phyloP scores from a whole-genome alignment of 78 protist species.

The Trichosphaerium sp. region DNA sequence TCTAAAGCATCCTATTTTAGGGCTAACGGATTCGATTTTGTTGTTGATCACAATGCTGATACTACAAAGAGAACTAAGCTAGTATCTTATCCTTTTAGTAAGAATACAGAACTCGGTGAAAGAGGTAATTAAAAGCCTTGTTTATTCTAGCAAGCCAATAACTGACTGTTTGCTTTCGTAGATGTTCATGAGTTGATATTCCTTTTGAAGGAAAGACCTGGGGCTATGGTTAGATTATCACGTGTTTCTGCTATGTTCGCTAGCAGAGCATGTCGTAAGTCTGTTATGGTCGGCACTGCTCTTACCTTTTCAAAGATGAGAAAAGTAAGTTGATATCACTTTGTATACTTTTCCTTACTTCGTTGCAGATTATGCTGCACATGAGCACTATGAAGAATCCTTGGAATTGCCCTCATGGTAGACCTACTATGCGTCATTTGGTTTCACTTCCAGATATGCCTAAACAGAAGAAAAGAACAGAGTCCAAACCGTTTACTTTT shows the following conservation, averaged over 20 bases:
- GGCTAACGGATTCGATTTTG: conserved; percentile 55
- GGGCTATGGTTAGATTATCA: conserved; percentile 22
- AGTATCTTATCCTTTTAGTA: conserved; percentile 31
- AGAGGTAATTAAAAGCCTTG: not conserved
- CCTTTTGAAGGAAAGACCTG: conserved; percentile 31
- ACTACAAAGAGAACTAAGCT: conserved; percentile 26
- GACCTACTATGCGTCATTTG: conserved; percentile 93
- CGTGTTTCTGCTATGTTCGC: conserved; percentile 76
- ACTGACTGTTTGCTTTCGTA: not conserved
- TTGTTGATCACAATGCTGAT: conserved; percentile 24
- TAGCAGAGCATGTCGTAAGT: conserved; percentile 71
- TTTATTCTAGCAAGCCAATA: not conserved
- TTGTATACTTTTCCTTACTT: not conserved
- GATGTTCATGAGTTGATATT: conserved; percentile 58
- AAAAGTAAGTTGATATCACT: not conserved
- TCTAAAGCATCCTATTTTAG: not conserved
- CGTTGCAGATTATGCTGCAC: conserved; percentile 27
- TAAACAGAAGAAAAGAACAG: too few relatives aligned
- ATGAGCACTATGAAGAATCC: conserved; percentile 63
- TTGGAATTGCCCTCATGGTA: conserved; percentile 97
- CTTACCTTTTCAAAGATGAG: conserved; percentile 44
- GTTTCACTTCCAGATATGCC: too few relatives aligned
- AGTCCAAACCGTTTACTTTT: too few relatives aligned
- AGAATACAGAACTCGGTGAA: conserved; percentile 21
- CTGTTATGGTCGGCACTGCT: conserved; percentile 81